phyloP scores from a whole-genome alignment of 108 stramenopile genomes.

The Cyclotella baltica region DNA sequence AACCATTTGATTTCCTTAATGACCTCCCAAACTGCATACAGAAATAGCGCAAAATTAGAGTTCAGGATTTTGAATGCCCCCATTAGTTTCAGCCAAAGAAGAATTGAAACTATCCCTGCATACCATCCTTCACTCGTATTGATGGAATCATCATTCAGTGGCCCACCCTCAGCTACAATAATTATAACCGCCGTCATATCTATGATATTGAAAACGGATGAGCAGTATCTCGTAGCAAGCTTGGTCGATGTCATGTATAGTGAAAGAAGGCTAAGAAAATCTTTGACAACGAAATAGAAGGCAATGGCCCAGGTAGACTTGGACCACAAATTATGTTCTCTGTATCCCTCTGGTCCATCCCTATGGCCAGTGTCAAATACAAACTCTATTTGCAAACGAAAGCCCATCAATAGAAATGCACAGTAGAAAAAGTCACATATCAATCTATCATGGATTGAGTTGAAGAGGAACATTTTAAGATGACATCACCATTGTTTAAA shows the following conservation, averaged over 20 bases:
- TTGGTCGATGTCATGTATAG: slow-evolving; percentile 47
- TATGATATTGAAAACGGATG: slow-evolving; percentile 45
- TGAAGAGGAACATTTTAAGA: background rate
- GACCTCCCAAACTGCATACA: slow-evolving; percentile 49
- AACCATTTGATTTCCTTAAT: slow-evolving; percentile 51
- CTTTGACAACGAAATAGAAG: slow-evolving; percentile 48
- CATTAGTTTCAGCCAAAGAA: slow-evolving; percentile 51
- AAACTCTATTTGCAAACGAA: slow-evolving; percentile 49
- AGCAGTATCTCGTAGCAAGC: slow-evolving; percentile 46
- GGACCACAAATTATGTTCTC: slow-evolving; percentile 28
- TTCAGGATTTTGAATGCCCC: slow-evolving; percentile 56
- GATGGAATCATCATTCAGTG: slow-evolving; percentile 10
- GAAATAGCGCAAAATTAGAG: slow-evolving; percentile 37
- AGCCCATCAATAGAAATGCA: slow-evolving; percentile 47
- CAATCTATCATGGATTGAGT: no score
- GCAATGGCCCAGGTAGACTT: slow-evolving; percentile 35
- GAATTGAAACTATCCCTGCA: slow-evolving; percentile 37
- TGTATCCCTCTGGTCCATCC: slow-evolving; percentile 36
- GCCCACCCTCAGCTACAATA: slow-evolving; percentile 14
- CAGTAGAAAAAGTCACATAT: slow-evolving; percentile 49
- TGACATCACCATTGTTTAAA: no score
- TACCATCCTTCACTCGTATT: slow-evolving; percentile 33
- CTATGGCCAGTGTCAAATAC: slow-evolving; percentile 26
- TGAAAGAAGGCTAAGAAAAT: slow-evolving; percentile 43
- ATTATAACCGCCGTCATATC: slow-evolving; percentile 43